These are phyloP conservation scores for Salvia hispanica DNA, from an alignment of 257 asterid genomes.

Conservation along the genomic window DNA sequence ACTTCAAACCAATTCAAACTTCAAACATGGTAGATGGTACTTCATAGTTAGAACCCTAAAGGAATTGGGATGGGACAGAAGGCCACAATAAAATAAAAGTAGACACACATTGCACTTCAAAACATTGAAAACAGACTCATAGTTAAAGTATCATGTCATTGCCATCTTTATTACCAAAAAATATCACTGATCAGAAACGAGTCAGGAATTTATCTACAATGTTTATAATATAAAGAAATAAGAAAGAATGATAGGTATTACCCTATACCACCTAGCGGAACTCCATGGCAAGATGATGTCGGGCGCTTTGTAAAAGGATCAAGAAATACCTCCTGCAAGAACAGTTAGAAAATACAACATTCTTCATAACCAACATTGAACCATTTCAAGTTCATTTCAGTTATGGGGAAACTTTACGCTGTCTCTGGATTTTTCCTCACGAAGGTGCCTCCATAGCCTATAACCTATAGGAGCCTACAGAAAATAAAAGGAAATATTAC, in stretches of 20 bases:
- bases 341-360: conserved; percentile 24
- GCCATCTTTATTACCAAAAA: not conserved
- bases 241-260: conserved; percentile 37
- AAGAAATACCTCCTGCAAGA: conserved; percentile 69
- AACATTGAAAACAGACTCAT: conserved; percentile 1
- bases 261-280: conserved; percentile 98
- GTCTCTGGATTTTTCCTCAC: conserved; percentile 47
- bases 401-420: conserved; percentile 38
- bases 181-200: not conserved
- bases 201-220: not conserved
- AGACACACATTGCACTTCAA: conserved; percentile 7
- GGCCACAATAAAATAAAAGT: conserved; percentile 14
- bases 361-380: conserved; percentile 12
- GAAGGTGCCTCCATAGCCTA: conserved; percentile 75
- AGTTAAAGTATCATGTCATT: not conserved
- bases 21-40: conserved; percentile 2
- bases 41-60: not conserved
- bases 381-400: conserved; percentile 30
- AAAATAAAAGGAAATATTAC: conserved; percentile 27
- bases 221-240: conserved; percentile 2
- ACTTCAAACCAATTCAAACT: conserved; percentile 18
- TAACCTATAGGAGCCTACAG: conserved; percentile 87
- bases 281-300: conserved; percentile 84
- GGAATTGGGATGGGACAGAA: conserved; percentile 12
- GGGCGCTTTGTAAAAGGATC: conserved; percentile 83